Conservation (phyloP, 208 protist species). For the Wallacemonas rigidus region DNA sequence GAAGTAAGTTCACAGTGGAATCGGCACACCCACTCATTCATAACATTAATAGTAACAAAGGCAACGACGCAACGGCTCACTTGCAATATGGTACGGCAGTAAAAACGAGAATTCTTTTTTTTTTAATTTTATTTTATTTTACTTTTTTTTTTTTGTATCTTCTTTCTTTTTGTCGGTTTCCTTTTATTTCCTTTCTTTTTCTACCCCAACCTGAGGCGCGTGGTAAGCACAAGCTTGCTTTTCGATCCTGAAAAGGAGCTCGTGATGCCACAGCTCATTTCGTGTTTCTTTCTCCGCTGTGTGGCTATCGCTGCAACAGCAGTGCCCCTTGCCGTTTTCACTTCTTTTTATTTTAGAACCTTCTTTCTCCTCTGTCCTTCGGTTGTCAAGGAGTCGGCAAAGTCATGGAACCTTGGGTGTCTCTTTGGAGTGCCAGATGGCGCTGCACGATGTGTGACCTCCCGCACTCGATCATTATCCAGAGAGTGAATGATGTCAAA, state of each 20-base stretch:
- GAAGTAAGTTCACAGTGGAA: too few species aligned
- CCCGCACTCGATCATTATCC: not conserved
- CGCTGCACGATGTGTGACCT: not conserved
- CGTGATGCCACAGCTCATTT: not conserved
- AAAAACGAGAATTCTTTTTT: not conserved
- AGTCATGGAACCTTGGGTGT: not conserved
- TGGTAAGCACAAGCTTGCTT: not conserved
- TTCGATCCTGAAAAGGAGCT: not conserved
- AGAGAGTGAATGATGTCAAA: too few species aligned
- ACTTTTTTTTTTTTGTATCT: not conserved
- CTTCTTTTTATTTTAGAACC: not conserved
- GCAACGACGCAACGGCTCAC: not conserved
- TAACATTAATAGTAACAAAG: not conserved
- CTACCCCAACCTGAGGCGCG: not conserved
- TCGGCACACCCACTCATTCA: not conserved
- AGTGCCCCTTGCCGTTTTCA: not conserved
- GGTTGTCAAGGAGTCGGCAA: not conserved
- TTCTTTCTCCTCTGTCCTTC: not conserved
- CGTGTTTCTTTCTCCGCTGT: not conserved
- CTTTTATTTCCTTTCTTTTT: not conserved
- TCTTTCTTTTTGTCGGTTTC: not conserved
- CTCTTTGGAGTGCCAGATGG: not conserved
- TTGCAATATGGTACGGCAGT: not conserved
- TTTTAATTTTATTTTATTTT: conserved; percentile 17
- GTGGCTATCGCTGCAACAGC: not conserved